Base-by-base conservation (phyloP, 257 asterid genomes). In the Scutellaria baicalensis region DNA sequence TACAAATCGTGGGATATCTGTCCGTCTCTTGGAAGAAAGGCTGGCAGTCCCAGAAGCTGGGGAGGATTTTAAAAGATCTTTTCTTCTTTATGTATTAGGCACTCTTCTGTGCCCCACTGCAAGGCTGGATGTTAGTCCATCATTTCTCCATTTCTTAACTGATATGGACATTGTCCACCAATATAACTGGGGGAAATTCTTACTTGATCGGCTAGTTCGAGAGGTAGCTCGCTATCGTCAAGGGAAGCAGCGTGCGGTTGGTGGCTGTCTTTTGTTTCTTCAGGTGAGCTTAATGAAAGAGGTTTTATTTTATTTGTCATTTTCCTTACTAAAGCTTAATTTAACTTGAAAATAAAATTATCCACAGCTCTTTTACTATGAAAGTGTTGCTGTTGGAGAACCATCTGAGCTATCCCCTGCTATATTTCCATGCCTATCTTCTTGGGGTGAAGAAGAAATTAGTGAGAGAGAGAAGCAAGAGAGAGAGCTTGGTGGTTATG, bases 381-480 rank as follows among this genome's bases (percentile, higher is more conserved):
- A 93, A 86, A 87, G 95, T 75, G 88, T 93, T 68, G 97, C 99
- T 69, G 96, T 93, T 73, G 96, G 95, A 78, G 95, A 85, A 62
- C 86, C 93, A 63, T 85, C 88, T 13, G 96, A 91, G 80, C 83
- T 89, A 44, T 84, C 92, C 69, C 94, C 97, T 51, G 95, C 93
- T 75, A 81, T 86, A 65, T 87, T 91, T 79, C 99, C 97, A 44
- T 93, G 97, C 81, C 76, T 93, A 57, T 84, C 88, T 74, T 93
- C 96, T 35, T 93, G 97, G 99, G 97, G 96, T 4, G 99, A 93
- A 76, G 97, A 93, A 80, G 99, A 93, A 86, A 93, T 93, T 78
- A 84, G 93, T 47, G 96, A 91, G 84, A 84, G 99, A 70, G 99
- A 93, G 78, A 93, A 91, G 81, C 94, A 78, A 82, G 97, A 91